phyloP scores from a whole-genome alignment of 805 yeast genomes.

The Wickerhamiella kurtzmanii region DNA sequence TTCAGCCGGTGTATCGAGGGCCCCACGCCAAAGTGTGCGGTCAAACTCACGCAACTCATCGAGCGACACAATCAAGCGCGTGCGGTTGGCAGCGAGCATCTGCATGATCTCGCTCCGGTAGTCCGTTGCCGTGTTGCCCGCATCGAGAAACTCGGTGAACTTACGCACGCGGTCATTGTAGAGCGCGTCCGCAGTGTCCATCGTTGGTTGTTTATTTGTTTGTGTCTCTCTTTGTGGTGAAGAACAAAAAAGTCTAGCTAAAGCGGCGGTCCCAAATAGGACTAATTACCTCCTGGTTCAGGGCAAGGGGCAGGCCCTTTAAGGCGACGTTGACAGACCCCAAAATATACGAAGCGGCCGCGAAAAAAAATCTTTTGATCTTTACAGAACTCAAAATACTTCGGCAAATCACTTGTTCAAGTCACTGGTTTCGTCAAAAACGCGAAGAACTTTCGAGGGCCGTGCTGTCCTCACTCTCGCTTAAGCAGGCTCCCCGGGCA shows the following conservation, averaged over 20 bases:
- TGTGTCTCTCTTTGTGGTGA: too few species aligned
- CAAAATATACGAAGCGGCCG: too few species aligned
- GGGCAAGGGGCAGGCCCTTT: too few species aligned
- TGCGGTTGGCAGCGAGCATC: slow-evolving; percentile 54
- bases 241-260: too few species aligned
- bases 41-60: slow-evolving; percentile 86
- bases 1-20: slow-evolving; percentile 66
- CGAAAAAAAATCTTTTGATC: too few species aligned
- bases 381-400: too few species aligned
- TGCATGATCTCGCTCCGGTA: slow-evolving; percentile 58
- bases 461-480: too few species aligned
- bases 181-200: slow-evolving; percentile 21
- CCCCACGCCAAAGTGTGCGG: slow-evolving; percentile 60
- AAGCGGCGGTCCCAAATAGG: not conserved
- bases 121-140: slow-evolving; percentile 40
- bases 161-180: slow-evolving; percentile 76
- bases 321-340: too few species aligned
- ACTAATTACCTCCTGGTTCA: not conserved
- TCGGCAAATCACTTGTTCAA: too few species aligned
- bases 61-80: slow-evolving; percentile 58
- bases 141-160: slow-evolving; percentile 71
- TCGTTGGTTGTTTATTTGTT: not conserved
- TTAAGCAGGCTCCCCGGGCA: too few species aligned
- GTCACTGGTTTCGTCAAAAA: too few species aligned
- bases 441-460: too few species aligned